phyloP scores from a whole-genome alignment of 2,329 filamentous ascomycete species.

The Chaetomiaceae sp. region DNA sequence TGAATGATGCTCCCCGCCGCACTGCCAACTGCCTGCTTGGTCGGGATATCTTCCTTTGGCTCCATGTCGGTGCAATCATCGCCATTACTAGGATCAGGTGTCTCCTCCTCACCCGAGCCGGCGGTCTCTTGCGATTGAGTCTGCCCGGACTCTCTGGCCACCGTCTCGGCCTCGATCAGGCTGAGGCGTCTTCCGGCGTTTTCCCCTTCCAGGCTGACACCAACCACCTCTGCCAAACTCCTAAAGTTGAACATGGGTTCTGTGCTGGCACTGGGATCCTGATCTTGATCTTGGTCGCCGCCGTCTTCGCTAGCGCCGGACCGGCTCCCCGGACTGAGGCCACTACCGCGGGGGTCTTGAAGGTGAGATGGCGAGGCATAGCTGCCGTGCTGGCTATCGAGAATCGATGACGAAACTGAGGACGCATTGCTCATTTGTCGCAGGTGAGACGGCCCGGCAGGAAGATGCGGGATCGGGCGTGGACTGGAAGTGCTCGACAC shows the following conservation, averaged over 20 bases:
- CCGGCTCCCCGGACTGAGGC: conserved; percentile 46
- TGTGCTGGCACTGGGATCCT: conserved; percentile 45
- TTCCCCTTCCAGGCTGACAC: conserved; percentile 52
- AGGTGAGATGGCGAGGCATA: conserved; percentile 38
- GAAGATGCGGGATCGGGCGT: conserved; percentile 46
- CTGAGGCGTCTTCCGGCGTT: conserved; percentile 36
- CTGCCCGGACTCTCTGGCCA: conserved; percentile 10
- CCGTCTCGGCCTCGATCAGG: conserved; percentile 29
- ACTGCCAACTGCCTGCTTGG: conserved; percentile 18
- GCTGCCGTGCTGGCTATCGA: conserved; percentile 60
- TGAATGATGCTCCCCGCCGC: background rate
- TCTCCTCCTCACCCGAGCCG: conserved; percentile 17
- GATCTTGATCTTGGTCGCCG: conserved; percentile 46
- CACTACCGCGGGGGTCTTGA: conserved; percentile 51
- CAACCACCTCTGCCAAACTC: conserved; percentile 81
- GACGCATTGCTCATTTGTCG: conserved; percentile 85
- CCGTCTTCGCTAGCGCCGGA: conserved; percentile 38
- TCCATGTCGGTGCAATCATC: conserved; percentile 36
- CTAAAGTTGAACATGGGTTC: conserved; percentile 91
- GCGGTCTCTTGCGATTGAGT: background rate
- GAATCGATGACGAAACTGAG: conserved; percentile 71
- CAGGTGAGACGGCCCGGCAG: conserved; percentile 64
- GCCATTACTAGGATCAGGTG: conserved; percentile 28
- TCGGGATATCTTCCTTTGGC: conserved; percentile 33
- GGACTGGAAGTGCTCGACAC: conserved; percentile 33